Evolutionary conservation across 2,329 filamentous ascomycete genomes (phyloP), one percentile per base, ranked within the genome.

Genomic region (Clarireedia paspali): DNA sequence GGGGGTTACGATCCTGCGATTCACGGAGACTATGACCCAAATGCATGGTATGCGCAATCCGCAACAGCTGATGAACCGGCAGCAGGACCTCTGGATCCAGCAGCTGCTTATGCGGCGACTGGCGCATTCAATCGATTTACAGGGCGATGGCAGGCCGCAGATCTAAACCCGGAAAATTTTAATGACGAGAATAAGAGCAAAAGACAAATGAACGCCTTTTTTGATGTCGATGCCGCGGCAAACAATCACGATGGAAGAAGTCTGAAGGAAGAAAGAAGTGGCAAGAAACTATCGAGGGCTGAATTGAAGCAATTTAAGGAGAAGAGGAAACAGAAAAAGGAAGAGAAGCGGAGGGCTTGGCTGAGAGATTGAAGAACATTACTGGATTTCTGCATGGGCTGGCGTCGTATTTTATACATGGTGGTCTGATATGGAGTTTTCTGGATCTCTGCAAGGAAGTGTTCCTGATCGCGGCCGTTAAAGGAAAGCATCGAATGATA

Each of bases 1-100:
- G 85, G 86, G 57, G 91, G 92, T 59, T 99, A 99, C 74, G 96
- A 97, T 69, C 94, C 94, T 1, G 88, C 90, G 24, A 92, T 99
- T 47, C 94, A 99, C 70, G 94, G 94, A 64, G 88, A 91, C 74
- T 99, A 96, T 75, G 94, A 99, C 67, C 91, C 91, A 4, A 94
- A 86, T 58, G 92, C 94, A n/a, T 88, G 91, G 75, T 99, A 99
- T 70, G 92, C 94, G 10, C 80, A 88, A 68, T 74, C 77, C 47
- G 70, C 77, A 46, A 71, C 74, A 47, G 63, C 68, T 10, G 61
- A 72, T 42, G 71, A 71, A 6, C 64, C 69, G n/a, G 56, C 69
- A 0, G 62, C 71, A 6, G 60, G 60, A 12, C 59, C 68, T 14
- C 61, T 64, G 5, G 75, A 80, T 61, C 69, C 75, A 7, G 66